These are phyloP conservation scores for Mikania micrantha DNA, from an alignment of 129 eudicot genomes.

Conservation along the genomic window DNA sequence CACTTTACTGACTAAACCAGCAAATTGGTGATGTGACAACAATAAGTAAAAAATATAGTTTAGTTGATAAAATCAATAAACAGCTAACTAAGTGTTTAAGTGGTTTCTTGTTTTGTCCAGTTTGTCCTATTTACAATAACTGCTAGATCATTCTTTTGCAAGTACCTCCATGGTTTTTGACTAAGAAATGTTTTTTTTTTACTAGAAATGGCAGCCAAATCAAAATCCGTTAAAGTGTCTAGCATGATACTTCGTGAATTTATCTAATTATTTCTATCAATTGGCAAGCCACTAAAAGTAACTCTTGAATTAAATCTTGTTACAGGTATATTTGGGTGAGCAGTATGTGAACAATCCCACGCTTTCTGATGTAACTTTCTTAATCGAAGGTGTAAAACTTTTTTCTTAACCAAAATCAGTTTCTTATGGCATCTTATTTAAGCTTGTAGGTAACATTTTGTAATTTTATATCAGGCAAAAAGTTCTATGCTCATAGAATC, in stretches of 20 bases:
- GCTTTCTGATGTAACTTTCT: slow-evolving; percentile 73
- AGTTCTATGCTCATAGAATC: slow-evolving; percentile 84
- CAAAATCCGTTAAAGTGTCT: not conserved
- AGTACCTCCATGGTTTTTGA: not conserved
- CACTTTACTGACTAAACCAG: not conserved
- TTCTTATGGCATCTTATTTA: not conserved
- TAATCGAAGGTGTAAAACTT: slow-evolving; percentile 61
- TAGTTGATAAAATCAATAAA: not conserved
- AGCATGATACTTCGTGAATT: not conserved
- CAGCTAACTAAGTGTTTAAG: not conserved
- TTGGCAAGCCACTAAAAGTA: not conserved
- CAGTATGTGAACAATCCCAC: slow-evolving; percentile 73
- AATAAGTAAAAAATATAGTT: not conserved
- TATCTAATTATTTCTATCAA: not conserved
- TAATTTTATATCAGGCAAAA: slow-evolving; percentile 46
- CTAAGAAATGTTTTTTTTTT: not conserved
- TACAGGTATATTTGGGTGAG: slow-evolving; percentile 80
- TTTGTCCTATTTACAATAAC: not conserved
- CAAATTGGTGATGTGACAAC: not conserved
- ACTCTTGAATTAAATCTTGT: slow-evolving; percentile 2
- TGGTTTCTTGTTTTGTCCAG: not conserved
- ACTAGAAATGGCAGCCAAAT: not conserved
- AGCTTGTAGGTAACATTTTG: not conserved
- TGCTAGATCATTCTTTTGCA: not conserved
- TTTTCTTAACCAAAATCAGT: not conserved